These are phyloP conservation scores for Bipolaris bicolor DNA, from an alignment of 2,329 filamentous ascomycete species.

Conservation along the genomic window DNA sequence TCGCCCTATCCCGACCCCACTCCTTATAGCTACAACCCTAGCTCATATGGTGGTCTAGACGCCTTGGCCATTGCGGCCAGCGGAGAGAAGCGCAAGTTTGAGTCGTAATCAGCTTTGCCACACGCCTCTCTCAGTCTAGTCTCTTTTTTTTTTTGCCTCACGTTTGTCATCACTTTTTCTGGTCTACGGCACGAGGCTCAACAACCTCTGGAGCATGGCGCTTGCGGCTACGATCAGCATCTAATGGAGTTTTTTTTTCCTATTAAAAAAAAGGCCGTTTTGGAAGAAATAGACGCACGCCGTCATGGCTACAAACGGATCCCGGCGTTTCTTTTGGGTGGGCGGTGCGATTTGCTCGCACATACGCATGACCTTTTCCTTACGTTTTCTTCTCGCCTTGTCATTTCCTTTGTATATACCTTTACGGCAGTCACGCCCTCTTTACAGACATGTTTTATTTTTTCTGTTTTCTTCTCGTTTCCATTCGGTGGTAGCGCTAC, in stretches of 20 bases:
- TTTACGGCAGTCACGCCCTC: slow-evolving; percentile 8
- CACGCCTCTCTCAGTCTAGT: too few relatives aligned
- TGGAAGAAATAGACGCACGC: slow-evolving; percentile 48
- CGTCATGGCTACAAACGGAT: slow-evolving; percentile 48
- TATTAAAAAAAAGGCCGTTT: slow-evolving; percentile 29
- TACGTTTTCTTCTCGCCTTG: not conserved
- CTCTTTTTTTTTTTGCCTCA: too few relatives aligned
- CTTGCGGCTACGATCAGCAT: slow-evolving; percentile 16
- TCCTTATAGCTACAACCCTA: slow-evolving; percentile 32
- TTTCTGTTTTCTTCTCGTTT: not conserved
- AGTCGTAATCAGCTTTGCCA: slow-evolving; percentile 18
- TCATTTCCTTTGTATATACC: slow-evolving; percentile 24
- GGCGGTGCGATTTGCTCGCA: slow-evolving; percentile 13
- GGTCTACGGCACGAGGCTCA: slow-evolving; percentile 1
- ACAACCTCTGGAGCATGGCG: slow-evolving; percentile 16
- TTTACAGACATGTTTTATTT: slow-evolving; percentile 1
- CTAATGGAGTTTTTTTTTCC: slow-evolving; percentile 16
- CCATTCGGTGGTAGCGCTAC: slow-evolving; percentile 2
- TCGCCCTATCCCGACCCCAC: slow-evolving; percentile 44
- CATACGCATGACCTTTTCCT: slow-evolving; percentile 9
- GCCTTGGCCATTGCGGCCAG: slow-evolving; percentile 47
- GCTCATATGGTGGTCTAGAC: slow-evolving; percentile 44
- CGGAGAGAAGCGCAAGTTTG: slow-evolving; percentile 47
- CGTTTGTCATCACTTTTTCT: slow-evolving; percentile 1
- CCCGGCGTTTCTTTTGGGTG: slow-evolving; percentile 21